Conservation (phyloP, 83 land plant species). For the Thuja plicata region DNA sequence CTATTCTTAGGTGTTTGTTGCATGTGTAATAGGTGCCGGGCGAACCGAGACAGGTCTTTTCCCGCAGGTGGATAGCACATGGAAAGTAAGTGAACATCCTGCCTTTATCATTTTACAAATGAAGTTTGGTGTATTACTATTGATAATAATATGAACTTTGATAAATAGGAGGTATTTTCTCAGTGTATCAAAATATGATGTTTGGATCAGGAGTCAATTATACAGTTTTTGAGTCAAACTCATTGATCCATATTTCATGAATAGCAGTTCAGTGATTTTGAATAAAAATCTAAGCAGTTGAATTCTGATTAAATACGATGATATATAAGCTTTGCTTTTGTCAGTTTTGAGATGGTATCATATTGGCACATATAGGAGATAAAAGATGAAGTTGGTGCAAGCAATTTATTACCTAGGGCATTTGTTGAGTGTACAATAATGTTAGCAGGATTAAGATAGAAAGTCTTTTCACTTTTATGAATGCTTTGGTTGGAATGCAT, state of each 20-base stretch:
- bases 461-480: background rate
- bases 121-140: background rate
- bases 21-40: conserved; percentile 40
- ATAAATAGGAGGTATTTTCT: too few relatives aligned
- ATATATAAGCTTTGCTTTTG: too few relatives aligned
- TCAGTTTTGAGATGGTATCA: background rate
- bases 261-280: too few relatives aligned
- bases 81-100: conserved; percentile 72
- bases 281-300: too few relatives aligned
- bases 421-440: background rate
- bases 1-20: background rate
- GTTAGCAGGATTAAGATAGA: background rate
- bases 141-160: background rate
- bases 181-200: too few relatives aligned
- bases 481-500: background rate
- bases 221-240: too few relatives aligned
- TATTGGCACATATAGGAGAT: background rate
- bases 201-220: too few relatives aligned
- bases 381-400: background rate
- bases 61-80: conserved; percentile 83
- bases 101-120: background rate
- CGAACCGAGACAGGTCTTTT: conserved; percentile 56
- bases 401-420: background rate
- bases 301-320: too few relatives aligned
- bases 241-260: too few relatives aligned